Conservation (phyloP, 2,329 filamentous ascomycete genomes). For the Didymella glomerata region DNA sequence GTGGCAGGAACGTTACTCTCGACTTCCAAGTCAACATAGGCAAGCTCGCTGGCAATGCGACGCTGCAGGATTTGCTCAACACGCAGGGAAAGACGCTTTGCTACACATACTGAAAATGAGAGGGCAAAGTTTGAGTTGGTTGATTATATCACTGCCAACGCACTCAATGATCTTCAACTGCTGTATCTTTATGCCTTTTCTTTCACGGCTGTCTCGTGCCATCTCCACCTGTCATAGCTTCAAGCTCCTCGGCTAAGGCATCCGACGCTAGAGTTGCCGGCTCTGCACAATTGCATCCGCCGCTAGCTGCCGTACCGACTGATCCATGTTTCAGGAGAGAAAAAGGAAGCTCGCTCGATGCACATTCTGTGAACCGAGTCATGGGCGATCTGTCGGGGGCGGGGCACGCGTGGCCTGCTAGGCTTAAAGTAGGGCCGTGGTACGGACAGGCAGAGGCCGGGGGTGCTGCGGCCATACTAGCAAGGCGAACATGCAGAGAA, state of each 20-base stretch:
- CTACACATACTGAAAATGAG: conserved; percentile 30
- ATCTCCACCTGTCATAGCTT: neutral
- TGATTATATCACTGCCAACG: too few species aligned
- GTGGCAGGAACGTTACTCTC: conserved; percentile 42
- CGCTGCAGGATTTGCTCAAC: conserved; percentile 43
- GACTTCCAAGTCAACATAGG: conserved; percentile 46
- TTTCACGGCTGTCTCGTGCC: neutral
- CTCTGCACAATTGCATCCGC: neutral
- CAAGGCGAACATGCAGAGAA: neutral
- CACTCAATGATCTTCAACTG: neutral
- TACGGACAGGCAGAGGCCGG: neutral
- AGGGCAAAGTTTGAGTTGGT: neutral
- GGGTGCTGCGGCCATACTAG: neutral
- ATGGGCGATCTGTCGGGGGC: neutral
- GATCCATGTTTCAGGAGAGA: neutral
- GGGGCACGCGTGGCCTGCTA: neutral
- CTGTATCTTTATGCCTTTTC: neutral
- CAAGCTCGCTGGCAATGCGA: conserved; percentile 36
- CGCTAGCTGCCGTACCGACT: neutral
- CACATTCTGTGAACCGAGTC: neutral
- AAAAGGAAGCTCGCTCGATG: neutral
- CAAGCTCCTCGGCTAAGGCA: neutral
- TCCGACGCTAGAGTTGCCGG: neutral
- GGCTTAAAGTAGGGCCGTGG: neutral
- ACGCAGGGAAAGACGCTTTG: conserved; percentile 32